These are phyloP conservation scores for Dalbergia cultrata DNA, from an alignment of 306 rosid species.

Conservation along the genomic window DNA sequence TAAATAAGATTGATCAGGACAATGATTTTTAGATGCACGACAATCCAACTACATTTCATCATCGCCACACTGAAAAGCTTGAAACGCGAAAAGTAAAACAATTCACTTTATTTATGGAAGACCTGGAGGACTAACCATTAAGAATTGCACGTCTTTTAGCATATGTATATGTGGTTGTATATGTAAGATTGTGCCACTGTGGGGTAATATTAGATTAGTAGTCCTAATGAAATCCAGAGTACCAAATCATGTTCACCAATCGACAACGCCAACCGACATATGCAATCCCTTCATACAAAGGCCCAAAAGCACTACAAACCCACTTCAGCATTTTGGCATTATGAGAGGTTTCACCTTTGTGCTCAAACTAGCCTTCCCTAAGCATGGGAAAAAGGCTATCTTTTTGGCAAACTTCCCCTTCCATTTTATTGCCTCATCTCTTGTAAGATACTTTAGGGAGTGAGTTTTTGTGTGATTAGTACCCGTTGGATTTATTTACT, in stretches of 20 bases:
- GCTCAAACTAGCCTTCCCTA: no score
- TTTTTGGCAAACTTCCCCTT: no score
- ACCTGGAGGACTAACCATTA: conserved; percentile 23
- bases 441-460: no score
- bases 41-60: conserved; percentile 37
- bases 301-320: neutral
- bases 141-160: neutral
- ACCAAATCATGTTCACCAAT: conserved; percentile 1
- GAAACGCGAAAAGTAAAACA: conserved; percentile 30
- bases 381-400: no score
- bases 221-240: conserved; percentile 24
- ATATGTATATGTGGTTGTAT: neutral
- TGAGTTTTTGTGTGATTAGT: no score
- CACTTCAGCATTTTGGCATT: conserved; percentile 1
- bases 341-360: neutral
- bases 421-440: no score
- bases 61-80: conserved; percentile 37
- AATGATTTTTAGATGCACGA: conserved; percentile 40
- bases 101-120: conserved; percentile 39
- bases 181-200: neutral
- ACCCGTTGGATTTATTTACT: no score
- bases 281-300: neutral
- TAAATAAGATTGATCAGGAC: conserved; percentile 39
- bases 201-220: conserved; percentile 20
- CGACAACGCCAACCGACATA: conserved; percentile 11